phyloP scores from a whole-genome alignment of 495 filamentous ascomycete species.

The Trichoderma parareesei region DNA sequence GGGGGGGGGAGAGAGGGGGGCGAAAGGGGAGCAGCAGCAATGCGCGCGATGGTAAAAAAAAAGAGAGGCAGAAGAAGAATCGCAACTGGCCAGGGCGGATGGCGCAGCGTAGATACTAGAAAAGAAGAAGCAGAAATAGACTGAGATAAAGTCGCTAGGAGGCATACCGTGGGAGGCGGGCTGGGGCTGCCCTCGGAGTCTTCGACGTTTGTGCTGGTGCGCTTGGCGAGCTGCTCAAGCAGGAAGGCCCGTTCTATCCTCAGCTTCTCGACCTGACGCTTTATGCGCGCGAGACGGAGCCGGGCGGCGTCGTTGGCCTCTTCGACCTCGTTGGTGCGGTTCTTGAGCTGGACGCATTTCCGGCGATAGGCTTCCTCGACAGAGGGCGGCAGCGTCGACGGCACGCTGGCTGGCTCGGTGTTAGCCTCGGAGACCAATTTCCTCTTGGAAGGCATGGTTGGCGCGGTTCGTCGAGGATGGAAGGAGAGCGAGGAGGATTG shows the following conservation, averaged over 20 bases:
- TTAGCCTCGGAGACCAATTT: constrained; percentile 14
- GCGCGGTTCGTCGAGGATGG: neutral
- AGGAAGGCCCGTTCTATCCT: constrained; percentile 84
- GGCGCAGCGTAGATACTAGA: neutral
- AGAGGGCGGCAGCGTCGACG: constrained; percentile 73
- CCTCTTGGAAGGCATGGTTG: constrained; percentile 9
- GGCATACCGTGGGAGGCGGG: constrained; percentile 60
- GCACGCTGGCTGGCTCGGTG: constrained; percentile 24
- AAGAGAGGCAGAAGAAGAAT: constrained; percentile 2
- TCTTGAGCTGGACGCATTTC: constrained; percentile 94
- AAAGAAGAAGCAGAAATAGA: neutral
- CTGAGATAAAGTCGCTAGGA: constrained; percentile 22
- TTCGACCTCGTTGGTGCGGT: constrained; percentile 83
- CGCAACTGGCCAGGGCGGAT: neutral
- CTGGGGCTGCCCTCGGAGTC: constrained; percentile 66
- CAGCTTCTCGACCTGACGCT: constrained; percentile 80
- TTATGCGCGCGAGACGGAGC: constrained; percentile 68
- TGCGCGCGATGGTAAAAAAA: neutral
- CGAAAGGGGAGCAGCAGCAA: neutral
- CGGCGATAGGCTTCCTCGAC: constrained; percentile 93
- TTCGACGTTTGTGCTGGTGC: constrained; percentile 72
- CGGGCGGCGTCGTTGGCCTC: constrained; percentile 75
- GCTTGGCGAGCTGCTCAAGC: constrained; percentile 75
- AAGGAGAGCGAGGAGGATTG: too few species aligned
- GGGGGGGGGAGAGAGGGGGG: neutral